A percentile compares a stretch with the other conserved stretches of the same genome.
Conservation (phyloP, 495 filamentous ascomycete genomes). For the Aspergillus heteromorphus region DNA sequence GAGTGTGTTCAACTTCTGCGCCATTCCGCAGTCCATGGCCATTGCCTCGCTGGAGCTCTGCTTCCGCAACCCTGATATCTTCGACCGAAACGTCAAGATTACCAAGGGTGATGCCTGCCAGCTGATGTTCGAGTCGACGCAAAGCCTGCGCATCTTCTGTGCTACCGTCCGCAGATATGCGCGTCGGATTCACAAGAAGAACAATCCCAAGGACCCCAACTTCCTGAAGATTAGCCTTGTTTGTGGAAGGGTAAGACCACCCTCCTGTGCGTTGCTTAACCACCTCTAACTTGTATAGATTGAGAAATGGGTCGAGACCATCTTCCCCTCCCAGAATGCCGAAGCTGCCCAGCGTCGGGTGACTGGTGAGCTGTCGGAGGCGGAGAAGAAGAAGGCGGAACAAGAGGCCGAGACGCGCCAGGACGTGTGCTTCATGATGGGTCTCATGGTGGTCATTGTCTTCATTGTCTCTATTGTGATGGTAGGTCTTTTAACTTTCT, state of each 20-base stretch:
- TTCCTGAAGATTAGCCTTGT: conserved; percentile 88
- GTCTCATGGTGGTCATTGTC: conserved; percentile 55
- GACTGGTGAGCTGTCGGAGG: conserved; percentile 34
- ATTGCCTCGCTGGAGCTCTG: conserved; percentile 88
- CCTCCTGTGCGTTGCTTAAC: neutral
- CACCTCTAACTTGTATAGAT: conserved; percentile 52
- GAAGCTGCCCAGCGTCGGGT: conserved; percentile 38
- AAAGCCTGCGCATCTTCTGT: conserved; percentile 76
- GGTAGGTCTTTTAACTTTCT: conserved; percentile 55
- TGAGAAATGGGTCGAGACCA: conserved; percentile 92
- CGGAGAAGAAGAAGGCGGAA: conserved; percentile 42
- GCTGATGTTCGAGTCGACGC: conserved; percentile 86
- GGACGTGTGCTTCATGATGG: conserved; percentile 59
- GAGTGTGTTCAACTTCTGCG: conserved; percentile 99
- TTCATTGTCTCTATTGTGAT: conserved; percentile 58
- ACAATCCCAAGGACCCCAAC: conserved; percentile 88
- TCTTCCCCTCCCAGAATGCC: conserved; percentile 74
- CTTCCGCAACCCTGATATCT: conserved; percentile 87
- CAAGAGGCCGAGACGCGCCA: conserved; percentile 46
- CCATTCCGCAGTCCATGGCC: conserved; percentile 97
- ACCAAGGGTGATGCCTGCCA: conserved; percentile 90
- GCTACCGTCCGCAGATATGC: conserved; percentile 71
- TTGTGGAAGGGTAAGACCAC: conserved; percentile 70
- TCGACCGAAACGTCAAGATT: conserved; percentile 88
- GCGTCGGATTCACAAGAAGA: conserved; percentile 86